These are phyloP conservation scores for Porcisia hertigi DNA, from an alignment of 208 protist species.

Conservation along the genomic window DNA sequence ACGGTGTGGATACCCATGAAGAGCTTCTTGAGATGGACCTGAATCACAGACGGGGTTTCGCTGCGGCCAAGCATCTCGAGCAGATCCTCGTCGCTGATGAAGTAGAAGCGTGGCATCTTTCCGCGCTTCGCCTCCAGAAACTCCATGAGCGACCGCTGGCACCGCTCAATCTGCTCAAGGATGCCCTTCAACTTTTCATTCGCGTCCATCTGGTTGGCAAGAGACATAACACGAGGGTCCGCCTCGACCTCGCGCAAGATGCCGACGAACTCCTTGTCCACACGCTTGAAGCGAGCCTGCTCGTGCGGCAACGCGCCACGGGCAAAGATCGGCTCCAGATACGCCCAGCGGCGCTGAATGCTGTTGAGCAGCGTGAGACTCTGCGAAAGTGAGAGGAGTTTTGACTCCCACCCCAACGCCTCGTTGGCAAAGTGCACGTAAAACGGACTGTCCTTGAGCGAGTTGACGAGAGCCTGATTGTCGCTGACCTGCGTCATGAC, in stretches of 20 bases:
- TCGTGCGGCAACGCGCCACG: slow-evolving; percentile 96
- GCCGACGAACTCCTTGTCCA: slow-evolving; percentile 95
- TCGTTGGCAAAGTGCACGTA: slow-evolving; percentile 93
- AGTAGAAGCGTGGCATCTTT: slow-evolving; percentile 97
- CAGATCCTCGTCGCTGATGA: slow-evolving; percentile 98
- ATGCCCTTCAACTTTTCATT: slow-evolving; percentile 89
- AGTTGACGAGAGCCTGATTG: slow-evolving; percentile 93
- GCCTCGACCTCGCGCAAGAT: slow-evolving; percentile 91
- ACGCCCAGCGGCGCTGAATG: slow-evolving; percentile 98
- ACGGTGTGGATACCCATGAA: slow-evolving; percentile 94
- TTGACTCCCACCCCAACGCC: slow-evolving; percentile 88
- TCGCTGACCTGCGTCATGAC: slow-evolving; percentile 95
- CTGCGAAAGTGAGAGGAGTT: slow-evolving; percentile 86
- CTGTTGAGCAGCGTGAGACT: slow-evolving; percentile 89
- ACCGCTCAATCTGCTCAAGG: slow-evolving; percentile 95
- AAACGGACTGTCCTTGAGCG: slow-evolving; percentile 96
- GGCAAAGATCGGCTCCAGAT: slow-evolving; percentile 98
- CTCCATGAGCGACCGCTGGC: slow-evolving; percentile 96
- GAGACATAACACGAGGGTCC: slow-evolving; percentile 92
- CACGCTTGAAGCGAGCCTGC: slow-evolving; percentile 94
- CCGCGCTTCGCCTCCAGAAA: slow-evolving; percentile 98
- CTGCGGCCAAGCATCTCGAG: slow-evolving; percentile 97
- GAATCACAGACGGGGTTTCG: slow-evolving; percentile 89
- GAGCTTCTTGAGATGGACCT: slow-evolving; percentile 93
- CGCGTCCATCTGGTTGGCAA: slow-evolving; percentile 82